Evolutionary conservation across 1,139 yeast genomes (phyloP), one percentile per base, ranked within the genome.

Genomic region (Kluyveromyces sp.): DNA sequence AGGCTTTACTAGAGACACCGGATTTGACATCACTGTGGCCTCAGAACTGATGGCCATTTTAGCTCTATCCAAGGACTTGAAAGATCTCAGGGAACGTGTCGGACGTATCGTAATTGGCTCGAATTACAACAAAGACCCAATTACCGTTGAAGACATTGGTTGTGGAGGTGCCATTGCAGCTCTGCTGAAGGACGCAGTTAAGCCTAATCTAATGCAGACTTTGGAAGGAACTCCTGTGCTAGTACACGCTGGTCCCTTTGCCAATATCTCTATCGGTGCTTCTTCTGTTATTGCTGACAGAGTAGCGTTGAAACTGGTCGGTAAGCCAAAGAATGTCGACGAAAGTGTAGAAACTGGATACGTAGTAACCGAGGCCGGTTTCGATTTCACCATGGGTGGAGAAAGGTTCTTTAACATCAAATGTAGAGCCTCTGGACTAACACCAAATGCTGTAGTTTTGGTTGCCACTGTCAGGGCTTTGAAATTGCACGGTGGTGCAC

Each of bases 321-420:
- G 80, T 52, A 62, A 63, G 13, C 62, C 65, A 16, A 65, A 75
- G 33, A 71, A 76, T 26, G 63, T 74, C 17, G 67, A 69, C 53
- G 64, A 61, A 45, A 73, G 73, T 18, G 55, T 56, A 32, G 64
- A 65, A 46, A 61, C 67, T 36, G 92, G 92, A 44, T 83, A 73
- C 53, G 94, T 83, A 43, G 82, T 83, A 41, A 83, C 94, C 36
- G 94, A 83, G 64, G 92, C 92, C 17, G 94, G 94, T 38, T 83
- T 83, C 59, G 94, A 83, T 63, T 83, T 83, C 65, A 82, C 92
- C 35, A 83, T 83, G 94, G 94, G 94, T 54, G 94, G 94, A 56
- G 94, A 83, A 68, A 73, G 94, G 63, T 83, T 83, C 64, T 77
- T 81, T 66, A 80, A 83, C 65, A 83, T 83, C 61, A 83, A 83